These are phyloP conservation scores for Suillus subaureus DNA, from an alignment of 768 basidiomycete species.

Conservation along the genomic window DNA sequence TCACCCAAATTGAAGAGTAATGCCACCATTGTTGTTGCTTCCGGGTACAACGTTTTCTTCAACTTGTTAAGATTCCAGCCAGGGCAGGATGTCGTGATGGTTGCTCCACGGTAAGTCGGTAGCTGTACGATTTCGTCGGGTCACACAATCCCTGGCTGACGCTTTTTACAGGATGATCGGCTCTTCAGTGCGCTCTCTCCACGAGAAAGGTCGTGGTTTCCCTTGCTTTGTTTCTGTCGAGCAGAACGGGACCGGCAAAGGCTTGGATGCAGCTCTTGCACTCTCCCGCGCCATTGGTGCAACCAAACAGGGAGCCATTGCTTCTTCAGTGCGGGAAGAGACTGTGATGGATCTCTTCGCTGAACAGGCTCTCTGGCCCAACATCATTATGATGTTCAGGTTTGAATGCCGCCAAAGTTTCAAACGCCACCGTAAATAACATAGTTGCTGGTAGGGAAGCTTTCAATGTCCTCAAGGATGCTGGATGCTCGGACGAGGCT, in stretches of 20 bases:
- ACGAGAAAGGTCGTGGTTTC: constrained; percentile 60
- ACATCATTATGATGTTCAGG: constrained; percentile 66
- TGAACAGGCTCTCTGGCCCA: constrained; percentile 69
- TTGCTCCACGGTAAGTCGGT: constrained; percentile 53
- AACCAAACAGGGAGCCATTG: constrained; percentile 63
- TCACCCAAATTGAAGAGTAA: constrained; percentile 50
- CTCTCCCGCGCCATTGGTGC: constrained; percentile 61
- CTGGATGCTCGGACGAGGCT: constrained; percentile 67
- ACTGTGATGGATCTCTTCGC: constrained; percentile 68
- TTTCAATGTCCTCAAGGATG: constrained; percentile 62
- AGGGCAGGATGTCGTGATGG: constrained; percentile 64
- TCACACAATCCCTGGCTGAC: background rate
- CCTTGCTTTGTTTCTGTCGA: constrained; percentile 69
- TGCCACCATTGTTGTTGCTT: constrained; percentile 58
- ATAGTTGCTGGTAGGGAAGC: constrained; percentile 47
- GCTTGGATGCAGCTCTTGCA: constrained; percentile 49
- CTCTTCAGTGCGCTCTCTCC: constrained; percentile 62
- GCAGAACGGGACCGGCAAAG: constrained; percentile 57
- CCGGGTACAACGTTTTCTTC: constrained; percentile 68
- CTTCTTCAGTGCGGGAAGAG: constrained; percentile 62
- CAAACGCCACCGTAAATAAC: background rate
- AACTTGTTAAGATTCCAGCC: constrained; percentile 56
- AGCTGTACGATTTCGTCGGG: constrained; percentile 2
- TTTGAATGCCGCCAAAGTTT: constrained; percentile 18
- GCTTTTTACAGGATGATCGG: constrained; percentile 58